Base-by-base conservation (phyloP, 306 rosid species). In the Fagus sylvatica region DNA sequence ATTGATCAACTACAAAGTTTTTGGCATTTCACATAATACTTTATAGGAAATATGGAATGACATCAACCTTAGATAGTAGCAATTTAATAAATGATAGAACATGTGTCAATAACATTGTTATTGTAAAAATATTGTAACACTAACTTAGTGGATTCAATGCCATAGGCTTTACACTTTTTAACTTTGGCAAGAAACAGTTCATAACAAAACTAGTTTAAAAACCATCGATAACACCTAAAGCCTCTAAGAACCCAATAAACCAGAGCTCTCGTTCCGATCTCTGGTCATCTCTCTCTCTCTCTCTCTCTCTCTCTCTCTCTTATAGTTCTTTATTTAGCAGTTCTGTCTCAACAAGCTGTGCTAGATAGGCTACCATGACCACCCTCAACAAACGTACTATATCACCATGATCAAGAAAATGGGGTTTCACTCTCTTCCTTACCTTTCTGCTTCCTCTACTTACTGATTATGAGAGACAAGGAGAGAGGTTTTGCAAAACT, bases 271-370 rank as follows among this genome's bases (percentile, higher is more conserved):
- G 54, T 57, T 76, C 77, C 65, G 8, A 60, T 67, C 78, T 72
- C 78, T 49, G 65, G 72, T 34, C 69, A 71, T 53, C 59, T 70
- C 79, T 42, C 73, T 51, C 79, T n/a, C 74, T 41, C 19, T 71
- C 33, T 68, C 13, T 68, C 68, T 17, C 11, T 13, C 40, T 0
- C 43, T n/a, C 17, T 40, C 4, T 67, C 53, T 68, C 12, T 6
- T 22, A 8, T 42, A 12, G 1, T 34, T 62, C 1, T 33, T 62
- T 62, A 32, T 32, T 8, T 60, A 8, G 12, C 46, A 39, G 46
- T 16, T 67, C 8, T 41, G 33, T 67, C 30, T n/a, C 32, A 8
- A 57, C 22, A 57, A 57, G 64, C 28, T 57, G 28, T 57, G 32
- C 64, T 30, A 57, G 34, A 36, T 3, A 33, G 11, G 72, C 17